These are phyloP conservation scores for Flueggea neowawraea DNA, from an alignment of 441 rosid species.

Conservation along the genomic window DNA sequence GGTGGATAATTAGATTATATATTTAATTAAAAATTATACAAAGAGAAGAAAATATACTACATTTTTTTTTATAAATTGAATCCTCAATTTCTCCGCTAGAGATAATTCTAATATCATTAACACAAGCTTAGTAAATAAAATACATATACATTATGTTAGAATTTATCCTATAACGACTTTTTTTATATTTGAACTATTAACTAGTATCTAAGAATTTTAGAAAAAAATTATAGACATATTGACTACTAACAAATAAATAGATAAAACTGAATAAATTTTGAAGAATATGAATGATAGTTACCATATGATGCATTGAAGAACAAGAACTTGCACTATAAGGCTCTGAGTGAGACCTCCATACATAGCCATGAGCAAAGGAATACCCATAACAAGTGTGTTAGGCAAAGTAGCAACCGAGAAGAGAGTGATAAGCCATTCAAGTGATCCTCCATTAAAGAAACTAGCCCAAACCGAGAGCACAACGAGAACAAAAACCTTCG, in stretches of 20 bases:
- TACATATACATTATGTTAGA: no score
- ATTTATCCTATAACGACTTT: no score
- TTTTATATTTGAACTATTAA: no score
- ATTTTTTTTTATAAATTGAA: no score
- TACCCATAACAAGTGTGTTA: conserved; percentile 83
- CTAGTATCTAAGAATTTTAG: no score
- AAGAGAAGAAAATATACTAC: no score
- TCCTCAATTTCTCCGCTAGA: no score
- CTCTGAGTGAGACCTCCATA: conserved; percentile 65
- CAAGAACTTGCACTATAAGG: conserved; percentile 77
- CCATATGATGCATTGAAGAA: conserved; percentile 84
- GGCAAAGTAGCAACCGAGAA: conserved; percentile 69
- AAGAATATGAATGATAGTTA: conserved; percentile 9
- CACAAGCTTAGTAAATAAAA: no score
- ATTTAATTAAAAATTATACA: no score
- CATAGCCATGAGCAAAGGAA: conserved; percentile 77
- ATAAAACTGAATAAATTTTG: not conserved
- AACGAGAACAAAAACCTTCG: conserved; percentile 50
- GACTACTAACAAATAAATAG: not conserved
- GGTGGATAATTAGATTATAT: no score
- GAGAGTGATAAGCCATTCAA: conserved; percentile 77
- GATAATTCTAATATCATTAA: no score
- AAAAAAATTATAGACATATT: no score
- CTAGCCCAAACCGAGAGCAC: conserved; percentile 45
- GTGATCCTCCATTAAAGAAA: conserved; percentile 33